These are phyloP conservation scores for Monosporozyma servazzii DNA, from an alignment of 805 yeast genomes.

Conservation along the genomic window DNA sequence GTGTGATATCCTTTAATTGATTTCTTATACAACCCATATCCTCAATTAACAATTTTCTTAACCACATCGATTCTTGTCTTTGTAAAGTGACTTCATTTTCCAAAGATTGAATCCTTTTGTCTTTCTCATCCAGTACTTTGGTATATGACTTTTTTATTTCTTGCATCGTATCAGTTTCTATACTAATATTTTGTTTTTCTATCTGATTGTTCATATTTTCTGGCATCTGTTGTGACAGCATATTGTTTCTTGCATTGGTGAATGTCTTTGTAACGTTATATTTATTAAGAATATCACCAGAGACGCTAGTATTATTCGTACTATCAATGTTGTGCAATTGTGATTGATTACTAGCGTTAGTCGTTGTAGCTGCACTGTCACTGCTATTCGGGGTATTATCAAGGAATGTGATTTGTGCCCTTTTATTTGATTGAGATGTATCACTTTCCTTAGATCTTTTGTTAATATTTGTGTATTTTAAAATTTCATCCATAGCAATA, in stretches of 20 bases:
- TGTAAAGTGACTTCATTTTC: constrained; percentile 17
- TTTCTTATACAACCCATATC: constrained; percentile 20
- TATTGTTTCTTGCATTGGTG: background rate
- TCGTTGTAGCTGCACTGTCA: background rate
- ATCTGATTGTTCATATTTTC: background rate
- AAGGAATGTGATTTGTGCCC: background rate
- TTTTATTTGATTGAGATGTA: background rate
- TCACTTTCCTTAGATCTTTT: constrained; percentile 12
- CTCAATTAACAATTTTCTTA: constrained; percentile 19
- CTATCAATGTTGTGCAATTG: background rate
- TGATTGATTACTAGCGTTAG: background rate
- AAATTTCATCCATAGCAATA: constrained; percentile 24
- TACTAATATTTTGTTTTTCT: background rate
- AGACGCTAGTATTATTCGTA: background rate
- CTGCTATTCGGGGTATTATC: constrained; percentile 1
- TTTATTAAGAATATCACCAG: background rate
- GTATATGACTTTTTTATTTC: constrained; percentile 10
- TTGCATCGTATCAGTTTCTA: constrained; percentile 1
- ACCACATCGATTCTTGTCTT: constrained; percentile 17
- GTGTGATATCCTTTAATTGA: constrained; percentile 14
- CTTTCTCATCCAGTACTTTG: constrained; percentile 15
- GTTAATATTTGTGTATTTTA: constrained; percentile 20
- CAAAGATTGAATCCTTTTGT: constrained; percentile 12
- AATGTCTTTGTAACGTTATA: background rate
- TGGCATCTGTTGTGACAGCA: background rate